These are phyloP conservation scores for Daedaleopsis nitida DNA, from an alignment of 768 basidiomycete genomes.

Conservation along the genomic window DNA sequence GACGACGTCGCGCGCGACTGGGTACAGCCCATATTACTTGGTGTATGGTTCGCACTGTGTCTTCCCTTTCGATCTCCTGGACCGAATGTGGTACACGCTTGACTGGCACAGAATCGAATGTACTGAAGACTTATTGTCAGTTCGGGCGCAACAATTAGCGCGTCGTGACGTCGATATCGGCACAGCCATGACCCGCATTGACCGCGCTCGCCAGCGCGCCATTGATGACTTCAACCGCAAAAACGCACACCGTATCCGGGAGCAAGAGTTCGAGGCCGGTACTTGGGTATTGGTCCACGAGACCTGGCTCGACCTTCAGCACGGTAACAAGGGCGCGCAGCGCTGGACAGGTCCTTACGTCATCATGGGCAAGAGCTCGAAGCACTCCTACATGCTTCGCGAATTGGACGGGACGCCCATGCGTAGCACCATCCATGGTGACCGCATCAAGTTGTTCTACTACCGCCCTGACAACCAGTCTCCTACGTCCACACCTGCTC, in stretches of 20 bases:
- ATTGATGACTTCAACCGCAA: background rate
- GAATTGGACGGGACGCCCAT: background rate
- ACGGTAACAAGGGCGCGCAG: constrained; percentile 32
- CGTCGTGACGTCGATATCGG: no score
- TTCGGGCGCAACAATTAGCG: constrained; percentile 9
- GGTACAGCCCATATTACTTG: constrained; percentile 35
- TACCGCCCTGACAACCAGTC: background rate
- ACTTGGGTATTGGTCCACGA: constrained; percentile 37
- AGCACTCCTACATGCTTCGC: background rate
- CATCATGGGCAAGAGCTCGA: background rate
- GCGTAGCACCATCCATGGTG: background rate
- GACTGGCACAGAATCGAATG: constrained; percentile 28
- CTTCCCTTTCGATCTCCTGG: constrained; percentile 31
- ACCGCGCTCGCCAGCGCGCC: background rate
- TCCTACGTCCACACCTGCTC: no score
- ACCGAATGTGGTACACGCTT: constrained; percentile 32
- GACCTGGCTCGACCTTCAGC: constrained; percentile 32
- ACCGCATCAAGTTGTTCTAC: background rate
- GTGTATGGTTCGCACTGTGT: constrained; percentile 34
- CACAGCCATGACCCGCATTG: no score
- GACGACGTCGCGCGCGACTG: constrained; percentile 31
- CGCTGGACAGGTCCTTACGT: constrained; percentile 36
- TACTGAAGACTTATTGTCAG: constrained; percentile 29
- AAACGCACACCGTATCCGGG: no score
- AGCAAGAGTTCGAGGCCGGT: constrained; percentile 12